Evolutionary conservation across 495 filamentous ascomycete genomes (phyloP).

Genomic region (Aspergillus ostianus): DNA sequence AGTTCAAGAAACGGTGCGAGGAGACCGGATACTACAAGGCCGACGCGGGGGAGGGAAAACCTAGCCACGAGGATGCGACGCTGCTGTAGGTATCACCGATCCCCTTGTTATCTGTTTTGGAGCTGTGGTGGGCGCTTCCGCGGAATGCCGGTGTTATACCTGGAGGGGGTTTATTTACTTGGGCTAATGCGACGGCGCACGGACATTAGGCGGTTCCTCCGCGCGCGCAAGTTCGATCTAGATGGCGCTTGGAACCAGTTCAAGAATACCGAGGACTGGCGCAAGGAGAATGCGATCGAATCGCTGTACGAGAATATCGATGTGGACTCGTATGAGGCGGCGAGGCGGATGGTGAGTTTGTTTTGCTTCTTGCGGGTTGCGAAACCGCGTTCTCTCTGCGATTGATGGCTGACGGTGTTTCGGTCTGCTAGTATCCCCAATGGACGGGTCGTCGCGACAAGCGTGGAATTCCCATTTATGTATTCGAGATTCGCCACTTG

Average conservation of each 20-base stretch:
- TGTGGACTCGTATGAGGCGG: slow-evolving; percentile 75
- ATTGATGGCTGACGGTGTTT: slow-evolving; percentile 5
- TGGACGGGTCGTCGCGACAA: slow-evolving; percentile 87
- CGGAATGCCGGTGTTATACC: background rate
- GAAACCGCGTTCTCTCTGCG: background rate
- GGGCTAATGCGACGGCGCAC: background rate
- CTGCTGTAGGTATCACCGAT: slow-evolving; percentile 58
- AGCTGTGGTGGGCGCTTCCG: background rate
- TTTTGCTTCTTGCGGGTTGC: background rate
- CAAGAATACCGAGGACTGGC: slow-evolving; percentile 85
- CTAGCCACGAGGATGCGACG: slow-evolving; percentile 78
- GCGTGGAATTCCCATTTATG: slow-evolving; percentile 84
- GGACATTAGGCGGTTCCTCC: slow-evolving; percentile 67
- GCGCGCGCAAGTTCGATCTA: slow-evolving; percentile 71
- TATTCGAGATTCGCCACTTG: slow-evolving; percentile 81
- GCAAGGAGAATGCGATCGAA: slow-evolving; percentile 72
- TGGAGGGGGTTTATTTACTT: background rate
- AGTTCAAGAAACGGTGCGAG: slow-evolving; percentile 66
- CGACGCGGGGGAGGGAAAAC: slow-evolving; percentile 33
- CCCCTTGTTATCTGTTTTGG: background rate
- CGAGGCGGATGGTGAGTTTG: slow-evolving; percentile 65
- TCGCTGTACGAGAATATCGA: slow-evolving; percentile 76
- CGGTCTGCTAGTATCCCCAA: slow-evolving; percentile 70
- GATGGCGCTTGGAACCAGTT: slow-evolving; percentile 79
- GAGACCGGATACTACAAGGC: slow-evolving; percentile 66